Conservation (phyloP, 2,329 filamentous ascomycete genomes). For the Tolypocladium sp. region DNA sequence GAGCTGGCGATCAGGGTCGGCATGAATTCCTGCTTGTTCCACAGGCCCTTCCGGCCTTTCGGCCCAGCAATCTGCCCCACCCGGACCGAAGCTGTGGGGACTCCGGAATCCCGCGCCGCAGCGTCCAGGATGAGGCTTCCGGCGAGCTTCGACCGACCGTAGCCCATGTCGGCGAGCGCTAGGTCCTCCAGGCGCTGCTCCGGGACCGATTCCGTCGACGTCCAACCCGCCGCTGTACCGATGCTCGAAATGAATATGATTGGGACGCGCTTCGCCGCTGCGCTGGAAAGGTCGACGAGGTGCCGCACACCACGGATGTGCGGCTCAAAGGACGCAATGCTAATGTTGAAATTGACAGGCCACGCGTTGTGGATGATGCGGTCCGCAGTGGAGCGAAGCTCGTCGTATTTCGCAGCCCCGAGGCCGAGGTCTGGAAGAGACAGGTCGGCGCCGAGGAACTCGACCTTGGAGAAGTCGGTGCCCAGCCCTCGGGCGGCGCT, state of each 20-base stretch:
- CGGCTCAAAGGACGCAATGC: constrained; percentile 37
- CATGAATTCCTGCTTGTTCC: constrained; percentile 50
- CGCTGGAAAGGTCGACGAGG: constrained; percentile 31
- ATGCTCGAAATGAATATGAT: constrained; percentile 36
- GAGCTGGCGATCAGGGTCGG: constrained; percentile 41
- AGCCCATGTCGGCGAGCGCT: constrained; percentile 19
- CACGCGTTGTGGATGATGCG: constrained; percentile 42
- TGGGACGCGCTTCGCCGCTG: constrained; percentile 20
- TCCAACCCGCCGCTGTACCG: constrained; percentile 25
- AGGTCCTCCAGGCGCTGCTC: constrained; percentile 27
- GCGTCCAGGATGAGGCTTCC: constrained; percentile 32
- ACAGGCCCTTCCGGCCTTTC: constrained; percentile 28
- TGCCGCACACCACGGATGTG: constrained; percentile 41
- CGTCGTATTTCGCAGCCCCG: constrained; percentile 18
- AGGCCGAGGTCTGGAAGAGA: constrained; percentile 39
- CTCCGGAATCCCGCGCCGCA: constrained; percentile 20
- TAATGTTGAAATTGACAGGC: constrained; percentile 42
- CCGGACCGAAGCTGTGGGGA: constrained; percentile 30
- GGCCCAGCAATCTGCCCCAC: constrained; percentile 40
- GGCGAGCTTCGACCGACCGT: constrained; percentile 34
- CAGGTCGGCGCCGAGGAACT: constrained; percentile 41
- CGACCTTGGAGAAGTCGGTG: constrained; percentile 26
- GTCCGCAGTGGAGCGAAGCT: constrained; percentile 29
- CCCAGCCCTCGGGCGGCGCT: constrained; percentile 28
- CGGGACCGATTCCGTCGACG: constrained; percentile 19